phyloP scores from a whole-genome alignment of 179 eudicot genomes.

The Actinidia arguta region DNA sequence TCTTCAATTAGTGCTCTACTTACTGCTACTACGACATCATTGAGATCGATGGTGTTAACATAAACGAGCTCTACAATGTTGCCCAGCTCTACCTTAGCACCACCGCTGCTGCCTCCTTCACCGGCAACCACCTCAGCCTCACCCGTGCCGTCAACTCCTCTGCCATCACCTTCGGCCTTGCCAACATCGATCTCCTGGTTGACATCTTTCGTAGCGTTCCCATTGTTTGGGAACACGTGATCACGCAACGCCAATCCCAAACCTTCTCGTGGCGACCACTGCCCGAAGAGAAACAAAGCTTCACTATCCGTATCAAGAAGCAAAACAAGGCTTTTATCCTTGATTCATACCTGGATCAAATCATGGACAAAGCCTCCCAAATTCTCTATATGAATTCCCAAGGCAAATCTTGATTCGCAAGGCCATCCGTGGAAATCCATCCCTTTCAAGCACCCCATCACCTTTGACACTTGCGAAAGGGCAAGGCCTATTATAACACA shows the following conservation, averaged over 20 bases:
- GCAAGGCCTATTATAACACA: too few relatives aligned
- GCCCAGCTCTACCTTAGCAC: conserved; percentile 83
- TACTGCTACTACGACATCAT: conserved; percentile 91
- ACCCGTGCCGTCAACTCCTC: conserved; percentile 76
- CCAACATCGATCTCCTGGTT: conserved; percentile 74
- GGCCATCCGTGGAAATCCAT: conserved; percentile 95
- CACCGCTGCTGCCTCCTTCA: conserved; percentile 49
- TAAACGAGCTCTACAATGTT: conserved; percentile 94
- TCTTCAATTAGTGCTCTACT: conserved; percentile 65
- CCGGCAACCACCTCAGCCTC: conserved; percentile 64
- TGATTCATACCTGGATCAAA: conserved; percentile 66
- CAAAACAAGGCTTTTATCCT: conserved; percentile 40
- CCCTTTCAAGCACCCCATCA: conserved; percentile 94
- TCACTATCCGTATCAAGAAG: conserved; percentile 67
- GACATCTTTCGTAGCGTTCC: conserved; percentile 54
- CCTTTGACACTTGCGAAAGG: conserved; percentile 93
- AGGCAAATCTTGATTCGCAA: conserved; percentile 78
- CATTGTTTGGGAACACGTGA: conserved; percentile 85
- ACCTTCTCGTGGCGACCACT: conserved; percentile 88
- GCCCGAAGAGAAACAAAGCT: conserved; percentile 87
- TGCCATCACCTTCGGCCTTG: conserved; percentile 72
- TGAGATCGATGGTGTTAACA: conserved; percentile 95
- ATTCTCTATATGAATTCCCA: conserved; percentile 82
- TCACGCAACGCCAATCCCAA: conserved; percentile 63
- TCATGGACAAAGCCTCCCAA: conserved; percentile 63